Evolutionary conservation across 169 alveolate genomes (phyloP).

Genomic region (Toxoplasma gondii): DNA sequence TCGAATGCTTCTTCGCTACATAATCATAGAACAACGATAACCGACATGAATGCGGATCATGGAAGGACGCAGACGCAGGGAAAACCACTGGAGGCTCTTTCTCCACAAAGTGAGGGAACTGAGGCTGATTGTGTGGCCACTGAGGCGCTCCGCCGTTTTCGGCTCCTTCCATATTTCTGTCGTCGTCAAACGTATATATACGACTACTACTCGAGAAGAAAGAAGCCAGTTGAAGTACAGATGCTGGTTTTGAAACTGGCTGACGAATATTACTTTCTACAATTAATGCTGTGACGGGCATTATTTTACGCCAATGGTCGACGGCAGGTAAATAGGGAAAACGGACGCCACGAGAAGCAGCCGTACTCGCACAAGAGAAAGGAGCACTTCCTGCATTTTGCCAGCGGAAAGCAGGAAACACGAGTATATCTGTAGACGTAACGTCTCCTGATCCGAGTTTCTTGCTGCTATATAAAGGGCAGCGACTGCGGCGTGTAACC

Average conservation of each 20-base stretch:
- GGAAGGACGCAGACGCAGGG: background rate
- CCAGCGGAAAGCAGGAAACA: background rate
- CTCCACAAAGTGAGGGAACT: background rate
- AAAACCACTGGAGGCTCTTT: background rate
- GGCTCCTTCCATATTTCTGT: background rate
- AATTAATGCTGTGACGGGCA: background rate
- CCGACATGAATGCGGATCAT: background rate
- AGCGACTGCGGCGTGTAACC: background rate
- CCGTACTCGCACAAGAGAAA: background rate
- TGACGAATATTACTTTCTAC: background rate
- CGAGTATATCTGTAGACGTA: background rate
- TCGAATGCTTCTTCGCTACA: background rate
- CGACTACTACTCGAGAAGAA: background rate
- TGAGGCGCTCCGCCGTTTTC: background rate
- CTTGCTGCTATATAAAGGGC: background rate
- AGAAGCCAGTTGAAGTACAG: background rate
- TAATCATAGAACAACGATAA: background rate
- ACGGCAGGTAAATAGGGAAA: background rate
- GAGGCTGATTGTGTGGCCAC: background rate
- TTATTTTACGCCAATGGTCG: too few relatives aligned
- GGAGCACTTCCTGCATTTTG: background rate
- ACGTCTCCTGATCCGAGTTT: background rate
- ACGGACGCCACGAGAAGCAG: background rate
- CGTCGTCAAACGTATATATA: background rate
- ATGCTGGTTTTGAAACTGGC: background rate